phyloP scores from a whole-genome alignment of 2,329 filamentous ascomycete genomes.

The Colletotrichum truncatum region DNA sequence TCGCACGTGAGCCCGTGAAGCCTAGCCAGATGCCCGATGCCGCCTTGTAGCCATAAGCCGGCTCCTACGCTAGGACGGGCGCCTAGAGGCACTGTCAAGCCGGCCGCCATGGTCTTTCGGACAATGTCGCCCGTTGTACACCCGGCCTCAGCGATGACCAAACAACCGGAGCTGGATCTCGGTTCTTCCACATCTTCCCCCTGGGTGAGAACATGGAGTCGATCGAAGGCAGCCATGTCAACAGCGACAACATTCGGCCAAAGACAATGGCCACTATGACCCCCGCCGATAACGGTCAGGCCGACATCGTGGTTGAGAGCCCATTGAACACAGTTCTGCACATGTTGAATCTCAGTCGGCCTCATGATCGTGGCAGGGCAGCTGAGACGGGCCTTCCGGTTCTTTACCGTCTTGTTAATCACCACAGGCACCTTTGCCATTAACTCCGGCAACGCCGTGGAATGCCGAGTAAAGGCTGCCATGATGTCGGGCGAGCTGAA shows the following conservation, averaged over 20 bases:
- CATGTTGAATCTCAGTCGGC: conserved; percentile 55
- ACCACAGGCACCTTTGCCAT: conserved; percentile 48
- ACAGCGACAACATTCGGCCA: conserved; percentile 61
- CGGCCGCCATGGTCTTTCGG: conserved; percentile 51
- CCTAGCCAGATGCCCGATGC: conserved; percentile 68
- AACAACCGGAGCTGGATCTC: conserved; percentile 32
- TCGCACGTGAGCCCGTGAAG: conserved; percentile 67
- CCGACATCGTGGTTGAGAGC: conserved; percentile 54
- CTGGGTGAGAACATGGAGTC: conserved; percentile 52
- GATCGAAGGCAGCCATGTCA: conserved; percentile 66
- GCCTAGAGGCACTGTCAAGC: conserved; percentile 67
- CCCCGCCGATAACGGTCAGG: conserved; percentile 63
- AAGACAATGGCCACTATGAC: conserved; percentile 69
- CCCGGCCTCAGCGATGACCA: conserved; percentile 63
- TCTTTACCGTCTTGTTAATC: conserved; percentile 53
- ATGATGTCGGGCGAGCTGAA: conserved; percentile 62
- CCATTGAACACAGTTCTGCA: conserved; percentile 67
- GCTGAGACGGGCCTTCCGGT: conserved; percentile 55
- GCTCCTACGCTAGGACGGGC: conserved; percentile 70
- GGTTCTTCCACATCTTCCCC: conserved; percentile 33
- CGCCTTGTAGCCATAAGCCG: conserved; percentile 72
- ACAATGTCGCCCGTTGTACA: conserved; percentile 66
- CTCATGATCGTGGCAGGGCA: conserved; percentile 53
- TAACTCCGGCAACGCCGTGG: conserved; percentile 53
- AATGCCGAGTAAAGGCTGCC: conserved; percentile 57